Evolutionary conservation across 164 flowering plant species (phyloP), one percentile per base, ranked within the genome.

Genomic region (Aristolochia contorta): DNA sequence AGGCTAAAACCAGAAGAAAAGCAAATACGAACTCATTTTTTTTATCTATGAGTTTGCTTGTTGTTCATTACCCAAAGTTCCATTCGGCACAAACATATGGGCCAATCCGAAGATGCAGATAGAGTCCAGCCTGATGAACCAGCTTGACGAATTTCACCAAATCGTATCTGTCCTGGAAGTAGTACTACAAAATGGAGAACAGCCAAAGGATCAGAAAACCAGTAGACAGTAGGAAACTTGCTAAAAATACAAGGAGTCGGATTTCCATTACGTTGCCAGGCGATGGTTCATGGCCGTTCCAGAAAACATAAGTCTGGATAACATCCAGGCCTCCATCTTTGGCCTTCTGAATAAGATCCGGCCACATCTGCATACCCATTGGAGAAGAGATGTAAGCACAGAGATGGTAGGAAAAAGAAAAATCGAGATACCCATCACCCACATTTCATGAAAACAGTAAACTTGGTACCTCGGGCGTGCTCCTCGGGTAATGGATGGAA

Each of bases 401-500:
- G 57, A 12, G 48, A 58, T 59, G 59, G 19, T 23, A 2, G 12
- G 21, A 54, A 45, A 67, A 15, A 25, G 48, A 45, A 67, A 70
- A 65, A 16, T 45, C 61, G 47, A 63, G 24, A 66, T 23, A 69
- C 65, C 72, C 60, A 41, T 16, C 51, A 65, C 47, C 61, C 43
- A 58, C 67, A 76, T 65, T 70, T 56, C 58, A 49, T 68, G 2
- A 4, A n/a, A 23, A 37, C 18, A 7, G n/a, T 7, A 46, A 32
- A 2, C 19, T 51, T 8, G 19, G 27, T 76, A 91, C 97, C 91
- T 86, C 82, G 51, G 97, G 97, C 69, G 84, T 78, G 74, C 97
- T 91, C 74, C 97, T 73, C 23, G 97, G 97, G 66, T 91, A 91
- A 58, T 91, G 97, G 75, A 91, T 84, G 64, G 97, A 88, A 20